Evolutionary conservation across 208 protist genomes (phyloP).

Genomic region (Trypanosoma brucei): DNA sequence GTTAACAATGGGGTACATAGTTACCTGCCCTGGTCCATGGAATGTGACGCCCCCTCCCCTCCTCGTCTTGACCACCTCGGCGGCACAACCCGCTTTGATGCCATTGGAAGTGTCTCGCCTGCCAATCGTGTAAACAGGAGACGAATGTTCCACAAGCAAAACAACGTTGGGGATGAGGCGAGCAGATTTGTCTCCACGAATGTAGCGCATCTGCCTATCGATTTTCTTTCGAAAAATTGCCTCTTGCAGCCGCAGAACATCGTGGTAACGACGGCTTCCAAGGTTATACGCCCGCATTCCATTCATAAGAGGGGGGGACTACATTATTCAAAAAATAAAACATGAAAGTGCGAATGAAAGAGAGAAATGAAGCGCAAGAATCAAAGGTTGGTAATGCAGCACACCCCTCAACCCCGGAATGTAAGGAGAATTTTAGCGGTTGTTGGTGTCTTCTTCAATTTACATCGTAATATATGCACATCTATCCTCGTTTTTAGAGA

Average conservation of each 20-base stretch:
- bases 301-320: not conserved
- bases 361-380: constrained; percentile 13
- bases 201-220: constrained; percentile 34
- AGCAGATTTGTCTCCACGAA: constrained; percentile 29
- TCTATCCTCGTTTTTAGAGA: constrained; percentile 4
- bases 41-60: constrained; percentile 86
- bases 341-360: constrained; percentile 10
- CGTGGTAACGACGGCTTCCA: constrained; percentile 45
- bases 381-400: not conserved
- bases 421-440: not conserved
- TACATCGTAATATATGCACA: constrained; percentile 19
- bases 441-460: not conserved
- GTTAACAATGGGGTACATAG: constrained; percentile 83
- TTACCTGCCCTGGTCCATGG: constrained; percentile 84
- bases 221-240: constrained; percentile 65
- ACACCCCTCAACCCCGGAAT: not conserved
- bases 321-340: not conserved
- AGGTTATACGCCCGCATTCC: constrained; percentile 67
- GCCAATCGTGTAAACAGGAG: constrained; percentile 84
- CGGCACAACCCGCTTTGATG: constrained; percentile 28
- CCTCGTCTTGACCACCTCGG: constrained; percentile 65
- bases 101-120: constrained; percentile 66
- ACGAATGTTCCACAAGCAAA: constrained; percentile 72
- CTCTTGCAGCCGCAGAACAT: constrained; percentile 68
- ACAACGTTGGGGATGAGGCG: constrained; percentile 44